Percentiles rank a stretch among this genome's conserved stretches.
phyloP scores from a whole-genome alignment of 2,329 filamentous ascomycete species.

The Penicillium sp. region DNA sequence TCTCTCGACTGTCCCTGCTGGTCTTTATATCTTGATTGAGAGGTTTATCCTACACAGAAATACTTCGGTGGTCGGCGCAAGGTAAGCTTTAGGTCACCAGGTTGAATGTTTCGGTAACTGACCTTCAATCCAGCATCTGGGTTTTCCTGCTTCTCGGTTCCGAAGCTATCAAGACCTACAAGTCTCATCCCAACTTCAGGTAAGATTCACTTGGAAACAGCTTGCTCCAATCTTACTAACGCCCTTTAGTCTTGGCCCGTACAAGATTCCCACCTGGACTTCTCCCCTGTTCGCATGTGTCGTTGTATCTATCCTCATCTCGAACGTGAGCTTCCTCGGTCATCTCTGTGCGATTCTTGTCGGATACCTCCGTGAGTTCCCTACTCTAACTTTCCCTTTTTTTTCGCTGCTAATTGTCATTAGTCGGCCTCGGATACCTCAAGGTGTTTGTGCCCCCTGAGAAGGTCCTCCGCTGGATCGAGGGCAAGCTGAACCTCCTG shows the following conservation, averaged over 20 bases:
- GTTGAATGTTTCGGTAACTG: conserved; percentile 14
- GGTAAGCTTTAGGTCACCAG: conserved; percentile 52
- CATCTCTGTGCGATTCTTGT: conserved; percentile 81
- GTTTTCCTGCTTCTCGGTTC: conserved; percentile 82
- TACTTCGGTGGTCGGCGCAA: conserved; percentile 75
- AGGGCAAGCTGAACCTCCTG: conserved; percentile 81
- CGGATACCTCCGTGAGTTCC: conserved; percentile 76
- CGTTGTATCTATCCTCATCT: conserved; percentile 73
- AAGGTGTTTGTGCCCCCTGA: conserved; percentile 89
- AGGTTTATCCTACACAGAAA: conserved; percentile 69
- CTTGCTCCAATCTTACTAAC: conserved; percentile 19
- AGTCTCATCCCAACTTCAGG: conserved; percentile 74
- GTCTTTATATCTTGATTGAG: conserved; percentile 78
- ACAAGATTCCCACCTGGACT: conserved; percentile 86
- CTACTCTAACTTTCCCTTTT: neutral
- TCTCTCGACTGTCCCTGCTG: conserved; percentile 76
- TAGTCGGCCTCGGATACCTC: conserved; percentile 82
- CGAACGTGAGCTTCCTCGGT: conserved; percentile 78
- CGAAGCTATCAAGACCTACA: conserved; percentile 83
- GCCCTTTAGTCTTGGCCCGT: conserved; percentile 52
- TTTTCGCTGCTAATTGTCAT: conserved; percentile 10
- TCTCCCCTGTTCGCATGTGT: conserved; percentile 77
- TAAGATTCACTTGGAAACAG: conserved; percentile 29
- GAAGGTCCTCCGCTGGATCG: conserved; percentile 81
- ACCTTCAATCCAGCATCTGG: conserved; percentile 68